A percentile compares a stretch with the other conserved stretches of the same genome.
Evolutionary conservation across 495 filamentous ascomycete species (phyloP).

Genomic region (Trichoderma gamsii): DNA sequence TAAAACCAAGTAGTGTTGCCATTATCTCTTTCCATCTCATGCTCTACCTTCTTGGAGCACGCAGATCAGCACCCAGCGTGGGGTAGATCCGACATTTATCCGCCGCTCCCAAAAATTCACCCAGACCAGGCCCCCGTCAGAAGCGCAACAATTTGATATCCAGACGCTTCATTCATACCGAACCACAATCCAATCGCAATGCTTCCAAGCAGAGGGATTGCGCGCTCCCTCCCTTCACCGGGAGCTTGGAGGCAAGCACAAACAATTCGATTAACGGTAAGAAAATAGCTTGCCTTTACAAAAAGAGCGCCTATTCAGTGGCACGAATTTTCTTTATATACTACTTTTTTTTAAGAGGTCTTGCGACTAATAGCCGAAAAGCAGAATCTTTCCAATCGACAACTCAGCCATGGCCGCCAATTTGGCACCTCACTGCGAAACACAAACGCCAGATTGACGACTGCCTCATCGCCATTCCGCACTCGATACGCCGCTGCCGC

Average conservation of each 20-base stretch:
- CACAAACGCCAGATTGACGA: neutral
- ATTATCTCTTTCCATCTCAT: neutral
- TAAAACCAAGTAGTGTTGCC: neutral
- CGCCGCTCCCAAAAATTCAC: conserved; percentile 3
- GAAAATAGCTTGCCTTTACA: neutral
- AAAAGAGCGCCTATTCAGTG: too few species aligned
- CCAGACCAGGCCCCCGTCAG: neutral
- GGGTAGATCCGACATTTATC: conserved; percentile 12
- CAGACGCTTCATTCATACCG: neutral
- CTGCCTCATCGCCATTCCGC: neutral
- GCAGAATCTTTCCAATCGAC: neutral
- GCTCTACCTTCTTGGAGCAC: neutral
- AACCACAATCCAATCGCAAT: conserved; percentile 28
- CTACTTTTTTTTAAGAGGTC: neutral
- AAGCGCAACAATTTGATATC: conserved; percentile 7
- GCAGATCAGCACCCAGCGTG: conserved; percentile 1
- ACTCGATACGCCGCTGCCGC: neutral
- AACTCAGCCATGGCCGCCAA: conserved; percentile 14
- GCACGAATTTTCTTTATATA: neutral
- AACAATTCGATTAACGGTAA: conserved; percentile 2
- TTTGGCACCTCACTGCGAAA: neutral
- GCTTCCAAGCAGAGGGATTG: conserved; percentile 49
- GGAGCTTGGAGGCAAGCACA: conserved; percentile 1
- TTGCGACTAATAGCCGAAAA: neutral
- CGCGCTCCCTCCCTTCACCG: conserved; percentile 14